A percentile compares a stretch with the other conserved stretches of the same genome.
These are phyloP conservation scores for Phaeotremella fagi DNA, from an alignment of 768 basidiomycete genomes.

Conservation along the genomic window DNA sequence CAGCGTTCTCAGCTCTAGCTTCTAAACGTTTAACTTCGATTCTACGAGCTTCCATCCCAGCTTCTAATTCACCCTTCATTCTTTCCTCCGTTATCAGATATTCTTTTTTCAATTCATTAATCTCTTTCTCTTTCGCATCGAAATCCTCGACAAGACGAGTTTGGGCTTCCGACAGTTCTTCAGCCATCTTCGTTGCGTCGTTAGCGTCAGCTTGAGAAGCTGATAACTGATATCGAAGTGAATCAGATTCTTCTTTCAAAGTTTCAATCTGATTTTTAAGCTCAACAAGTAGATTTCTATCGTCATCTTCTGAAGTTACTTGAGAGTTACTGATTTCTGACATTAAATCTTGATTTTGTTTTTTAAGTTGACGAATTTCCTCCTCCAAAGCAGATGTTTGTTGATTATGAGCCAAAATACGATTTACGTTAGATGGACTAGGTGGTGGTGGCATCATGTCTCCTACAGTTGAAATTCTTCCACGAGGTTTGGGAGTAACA, in stretches of 20 bases:
- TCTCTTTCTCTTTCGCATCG: constrained; percentile 51
- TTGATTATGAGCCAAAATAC: constrained; percentile 9
- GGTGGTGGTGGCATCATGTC: constrained; percentile 47
- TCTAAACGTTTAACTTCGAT: constrained; percentile 59
- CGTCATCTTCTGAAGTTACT: constrained; percentile 53
- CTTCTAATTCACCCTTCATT: constrained; percentile 32
- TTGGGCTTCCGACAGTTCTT: constrained; percentile 49
- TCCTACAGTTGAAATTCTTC: constrained; percentile 17
- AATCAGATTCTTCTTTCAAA: constrained; percentile 28
- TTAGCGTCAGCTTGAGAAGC: constrained; percentile 26
- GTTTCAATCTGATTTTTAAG: constrained; percentile 30
- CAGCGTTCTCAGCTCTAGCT: constrained; percentile 52
- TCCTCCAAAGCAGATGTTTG: constrained; percentile 57
- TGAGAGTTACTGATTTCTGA: constrained; percentile 49
- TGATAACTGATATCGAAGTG: constrained; percentile 21
- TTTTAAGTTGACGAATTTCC: constrained; percentile 62
- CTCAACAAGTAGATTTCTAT: constrained; percentile 49
- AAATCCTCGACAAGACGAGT: constrained; percentile 57
- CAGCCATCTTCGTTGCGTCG: constrained; percentile 50
- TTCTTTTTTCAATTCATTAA: constrained; percentile 32
- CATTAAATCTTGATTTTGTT: constrained; percentile 41
- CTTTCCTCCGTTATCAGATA: constrained; percentile 27
- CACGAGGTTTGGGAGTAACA: constrained; percentile 18
- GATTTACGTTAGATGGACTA: constrained; percentile 49
- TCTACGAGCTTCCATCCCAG: constrained; percentile 40